Evolutionary conservation across 441 rosid species (phyloP).

Genomic region (Cnidoscolus chayamansa): DNA sequence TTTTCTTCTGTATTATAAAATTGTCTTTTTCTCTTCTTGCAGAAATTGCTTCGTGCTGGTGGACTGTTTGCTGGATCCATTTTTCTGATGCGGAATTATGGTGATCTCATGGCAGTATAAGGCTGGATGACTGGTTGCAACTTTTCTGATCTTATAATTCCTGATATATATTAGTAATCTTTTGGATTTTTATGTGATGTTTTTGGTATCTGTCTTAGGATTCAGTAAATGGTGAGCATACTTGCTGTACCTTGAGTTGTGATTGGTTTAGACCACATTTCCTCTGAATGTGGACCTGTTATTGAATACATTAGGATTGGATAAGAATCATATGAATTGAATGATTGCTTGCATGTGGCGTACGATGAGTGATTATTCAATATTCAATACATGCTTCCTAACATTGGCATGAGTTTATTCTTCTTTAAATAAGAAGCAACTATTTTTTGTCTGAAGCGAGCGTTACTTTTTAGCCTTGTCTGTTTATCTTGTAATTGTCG

Average conservation of each 20-base stretch:
- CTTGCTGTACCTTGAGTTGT: not conserved
- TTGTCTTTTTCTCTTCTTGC: constrained; percentile 18
- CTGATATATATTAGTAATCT: not conserved
- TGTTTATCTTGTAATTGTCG: too few species aligned
- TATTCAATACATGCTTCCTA: too few species aligned
- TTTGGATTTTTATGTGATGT: not conserved
- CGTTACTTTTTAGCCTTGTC: too few species aligned
- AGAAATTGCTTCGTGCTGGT: constrained; percentile 70
- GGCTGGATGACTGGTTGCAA: constrained; percentile 10
- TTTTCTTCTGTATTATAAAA: not conserved
- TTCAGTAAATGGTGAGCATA: not conserved
- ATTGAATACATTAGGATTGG: not conserved
- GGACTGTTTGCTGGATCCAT: constrained; percentile 73
- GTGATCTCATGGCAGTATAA: constrained; percentile 76
- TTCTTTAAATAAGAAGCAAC: too few species aligned
- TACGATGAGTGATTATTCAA: too few species aligned
- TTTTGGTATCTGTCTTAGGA: not conserved
- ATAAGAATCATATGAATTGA: not conserved
- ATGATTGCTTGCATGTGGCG: not conserved
- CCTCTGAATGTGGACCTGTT: not conserved
- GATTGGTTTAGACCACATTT: not conserved
- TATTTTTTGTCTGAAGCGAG: too few species aligned
- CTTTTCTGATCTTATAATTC: not conserved
- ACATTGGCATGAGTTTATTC: too few species aligned
- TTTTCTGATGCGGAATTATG: constrained; percentile 69